Conservation (phyloP, 1,139 yeast genomes). For the Candida gigantensis region DNA sequence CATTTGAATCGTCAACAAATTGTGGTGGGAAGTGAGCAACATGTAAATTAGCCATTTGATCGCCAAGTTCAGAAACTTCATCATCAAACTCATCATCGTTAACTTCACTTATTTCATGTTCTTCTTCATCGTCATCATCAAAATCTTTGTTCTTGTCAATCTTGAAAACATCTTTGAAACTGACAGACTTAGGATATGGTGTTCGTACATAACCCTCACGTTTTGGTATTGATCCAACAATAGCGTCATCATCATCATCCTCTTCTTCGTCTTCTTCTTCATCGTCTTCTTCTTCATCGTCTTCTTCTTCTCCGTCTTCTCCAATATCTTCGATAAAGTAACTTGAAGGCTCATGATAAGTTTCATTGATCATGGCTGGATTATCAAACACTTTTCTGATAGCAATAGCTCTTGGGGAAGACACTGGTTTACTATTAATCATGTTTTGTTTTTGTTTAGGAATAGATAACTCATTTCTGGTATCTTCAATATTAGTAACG, state of each 20-base stretch:
- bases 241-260: conserved; percentile 3
- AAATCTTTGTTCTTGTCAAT: conserved; percentile 18
- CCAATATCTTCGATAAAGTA: conserved; percentile 26
- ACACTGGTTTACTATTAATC: conserved; percentile 21
- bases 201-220: conserved; percentile 24
- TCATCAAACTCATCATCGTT: conserved; percentile 21
- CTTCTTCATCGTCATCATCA: conserved; percentile 20
- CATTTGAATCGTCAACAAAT: background rate
- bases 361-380: conserved; percentile 38
- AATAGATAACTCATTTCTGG: background rate
- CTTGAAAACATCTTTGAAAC: conserved; percentile 38
- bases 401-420: conserved; percentile 46
- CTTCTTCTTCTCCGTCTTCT: conserved; percentile 19
- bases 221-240: conserved; percentile 6
- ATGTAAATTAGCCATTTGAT: conserved; percentile 18
- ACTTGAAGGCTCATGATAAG: conserved; percentile 16
- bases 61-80: conserved; percentile 20
- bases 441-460: background rate
- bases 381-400: conserved; percentile 48
- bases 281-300: conserved; percentile 9
- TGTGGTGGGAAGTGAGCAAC: conserved; percentile 3
- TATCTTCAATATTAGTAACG: conserved; percentile 15
- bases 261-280: conserved; percentile 12
- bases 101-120: conserved; percentile 21
- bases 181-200: conserved; percentile 32